These are phyloP conservation scores for Sugiyamaella japonica DNA, from an alignment of 1,139 yeast genomes.

Conservation along the genomic window DNA sequence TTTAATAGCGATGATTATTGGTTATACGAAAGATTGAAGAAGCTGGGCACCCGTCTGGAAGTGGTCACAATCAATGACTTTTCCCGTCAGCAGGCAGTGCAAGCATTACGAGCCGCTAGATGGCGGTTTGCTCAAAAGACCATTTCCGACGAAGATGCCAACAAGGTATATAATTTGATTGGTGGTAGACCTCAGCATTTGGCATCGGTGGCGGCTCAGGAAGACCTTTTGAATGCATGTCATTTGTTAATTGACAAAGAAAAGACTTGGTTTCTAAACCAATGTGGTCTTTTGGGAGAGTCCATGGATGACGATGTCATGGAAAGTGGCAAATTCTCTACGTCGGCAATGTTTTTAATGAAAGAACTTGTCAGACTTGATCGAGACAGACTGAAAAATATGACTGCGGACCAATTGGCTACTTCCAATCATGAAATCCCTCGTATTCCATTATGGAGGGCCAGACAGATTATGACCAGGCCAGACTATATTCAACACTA, in stretches of 20 bases:
- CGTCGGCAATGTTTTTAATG: constrained; percentile 76
- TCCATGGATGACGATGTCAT: constrained; percentile 89
- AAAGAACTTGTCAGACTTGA: constrained; percentile 73
- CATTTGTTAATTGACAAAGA: constrained; percentile 74
- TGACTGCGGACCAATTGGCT: constrained; percentile 28
- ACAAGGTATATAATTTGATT: constrained; percentile 63
- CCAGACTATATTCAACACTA: constrained; percentile 75
- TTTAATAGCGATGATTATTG: constrained; percentile 86
- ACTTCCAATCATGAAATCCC: constrained; percentile 58
- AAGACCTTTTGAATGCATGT: constrained; percentile 62
- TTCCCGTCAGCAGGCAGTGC: constrained; percentile 54
- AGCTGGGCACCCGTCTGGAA: constrained; percentile 72
- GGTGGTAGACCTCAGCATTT: constrained; percentile 88
- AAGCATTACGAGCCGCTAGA: constrained; percentile 58
- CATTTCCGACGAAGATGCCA: constrained; percentile 46
- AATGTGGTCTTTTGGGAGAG: constrained; percentile 74
- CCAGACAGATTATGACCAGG: constrained; percentile 81
- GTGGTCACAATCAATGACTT: constrained; percentile 71
- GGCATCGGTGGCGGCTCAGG: constrained; percentile 68
- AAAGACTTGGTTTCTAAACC: constrained; percentile 82
- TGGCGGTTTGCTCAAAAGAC: constrained; percentile 48
- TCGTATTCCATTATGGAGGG: constrained; percentile 77
- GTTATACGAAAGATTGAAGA: constrained; percentile 76
- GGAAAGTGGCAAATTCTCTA: constrained; percentile 78
- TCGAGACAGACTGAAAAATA: constrained; percentile 30